Percentiles rank a stretch among this genome's conserved stretches.
Evolutionary conservation across 331 rosid genomes (phyloP).

Genomic region (Stylosanthes scabra): DNA sequence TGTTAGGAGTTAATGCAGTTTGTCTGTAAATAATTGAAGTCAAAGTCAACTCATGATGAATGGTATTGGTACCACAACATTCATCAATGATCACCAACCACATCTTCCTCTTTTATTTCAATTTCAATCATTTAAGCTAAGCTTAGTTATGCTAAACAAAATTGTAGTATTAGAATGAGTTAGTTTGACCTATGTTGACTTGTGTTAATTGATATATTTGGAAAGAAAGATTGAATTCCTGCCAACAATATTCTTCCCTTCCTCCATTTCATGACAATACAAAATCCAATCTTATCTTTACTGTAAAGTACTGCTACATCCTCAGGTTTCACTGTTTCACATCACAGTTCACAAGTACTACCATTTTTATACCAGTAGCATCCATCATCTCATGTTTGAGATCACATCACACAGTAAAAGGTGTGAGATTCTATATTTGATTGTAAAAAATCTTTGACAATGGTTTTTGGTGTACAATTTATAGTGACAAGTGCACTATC

Average conservation of each 20-base stretch:
- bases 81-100: background rate
- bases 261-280: background rate
- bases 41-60: constrained; percentile 24
- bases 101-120: background rate
- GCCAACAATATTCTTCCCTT: background rate
- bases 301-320: background rate
- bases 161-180: background rate
- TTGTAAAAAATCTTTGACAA: no score
- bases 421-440: no score
- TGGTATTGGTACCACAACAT: background rate
- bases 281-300: background rate
- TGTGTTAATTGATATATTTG: background rate
- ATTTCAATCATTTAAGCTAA: background rate
- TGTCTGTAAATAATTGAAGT: constrained; percentile 31
- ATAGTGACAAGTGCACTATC: background rate
- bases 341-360: no score
- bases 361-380: no score
- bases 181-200: background rate
- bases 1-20: background rate
- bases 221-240: constrained; percentile 35
- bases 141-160: no score
- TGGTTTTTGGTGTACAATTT: background rate
- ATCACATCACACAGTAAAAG: no score
- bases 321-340: no score
- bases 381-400: no score